Base-by-base conservation (phyloP, 164 flowering plant species). In the Euptelea pleiosperma region DNA sequence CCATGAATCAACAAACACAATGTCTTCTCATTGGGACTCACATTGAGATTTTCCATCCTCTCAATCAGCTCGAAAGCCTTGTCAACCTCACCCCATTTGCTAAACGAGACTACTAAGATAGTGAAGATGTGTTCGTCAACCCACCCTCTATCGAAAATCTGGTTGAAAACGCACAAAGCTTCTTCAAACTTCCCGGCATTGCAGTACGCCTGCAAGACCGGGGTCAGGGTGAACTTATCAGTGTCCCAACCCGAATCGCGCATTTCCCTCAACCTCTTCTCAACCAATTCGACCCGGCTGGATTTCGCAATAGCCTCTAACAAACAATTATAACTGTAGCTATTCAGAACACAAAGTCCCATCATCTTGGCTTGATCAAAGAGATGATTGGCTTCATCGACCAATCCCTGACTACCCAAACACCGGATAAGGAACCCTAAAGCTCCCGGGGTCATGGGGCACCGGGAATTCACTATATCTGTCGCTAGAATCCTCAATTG, bases 71-170 rank as follows among this genome's bases (percentile, higher is more conserved):
- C 85, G 31, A 77, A 71, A 0, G 90, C 87, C 67, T 72, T 73
- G 70, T 89, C 98, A 43, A 86, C 79, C 64, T 82, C 68, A 12
- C 96, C 87, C 78, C 73, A 69, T 66, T 86, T 89, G 64, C 84
- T 74, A 62, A 80, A 85, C 16, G 80, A 62, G n/a, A 86, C 31
- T 8, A 73, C 72, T 64, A 89, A 70, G 31, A 83, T 77, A 1
- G 83, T 58, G 14, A 78, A 64, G 0, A 83, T 72, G 62, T 83
- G 82, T 8, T 67, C 74, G 68, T 91, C 98, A 39, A 71, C 70
- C 88, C 81, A 88, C 2, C 88, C 91, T 28, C 42, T 71, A n/a
- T 73, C 66, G 37, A 22, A 12, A 64, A 91, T 80, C 69, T 68
- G 70, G 45, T 75, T 68, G 46, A 80, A 88, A 47, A 86, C 75